phyloP scores from a whole-genome alignment of 257 asterid species.

The Solanum clarkiae region DNA sequence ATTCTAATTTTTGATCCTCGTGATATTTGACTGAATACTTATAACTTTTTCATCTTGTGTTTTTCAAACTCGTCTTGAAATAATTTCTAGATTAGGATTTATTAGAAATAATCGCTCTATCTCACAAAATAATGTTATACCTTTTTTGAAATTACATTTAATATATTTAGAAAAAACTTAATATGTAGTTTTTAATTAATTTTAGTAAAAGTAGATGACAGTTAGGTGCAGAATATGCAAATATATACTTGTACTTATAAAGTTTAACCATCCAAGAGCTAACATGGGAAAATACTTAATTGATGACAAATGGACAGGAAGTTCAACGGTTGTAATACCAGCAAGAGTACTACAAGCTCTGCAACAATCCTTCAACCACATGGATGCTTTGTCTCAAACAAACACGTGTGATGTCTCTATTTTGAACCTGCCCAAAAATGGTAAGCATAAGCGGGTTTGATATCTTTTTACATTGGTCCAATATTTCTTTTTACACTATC shows the following conservation, averaged over 20 bases:
- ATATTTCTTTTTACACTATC: neutral
- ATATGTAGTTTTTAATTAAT: neutral
- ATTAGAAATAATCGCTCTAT: neutral
- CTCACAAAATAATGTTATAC: no score
- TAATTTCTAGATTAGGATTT: neutral
- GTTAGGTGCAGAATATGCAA: neutral
- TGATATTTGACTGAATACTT: neutral
- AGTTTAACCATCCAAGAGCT: neutral
- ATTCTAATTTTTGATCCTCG: neutral
- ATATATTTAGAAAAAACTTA: neutral
- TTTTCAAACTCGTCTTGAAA: neutral
- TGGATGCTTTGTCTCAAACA: slow-evolving; percentile 21
- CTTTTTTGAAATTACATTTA: neutral
- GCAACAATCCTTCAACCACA: slow-evolving; percentile 37
- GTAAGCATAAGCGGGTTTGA: neutral
- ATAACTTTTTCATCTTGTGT: no score
- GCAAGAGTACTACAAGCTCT: slow-evolving; percentile 64
- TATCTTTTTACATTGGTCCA: neutral
- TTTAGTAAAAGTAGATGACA: neutral
- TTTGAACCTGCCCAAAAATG: slow-evolving; percentile 7
- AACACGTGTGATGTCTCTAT: neutral
- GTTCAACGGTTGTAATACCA: slow-evolving; percentile 72
- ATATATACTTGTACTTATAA: neutral
- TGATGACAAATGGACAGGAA: slow-evolving; percentile 18
- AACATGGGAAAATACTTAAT: neutral